A percentile compares a stretch with the other conserved stretches of the same genome.
Evolutionary conservation across 2,329 filamentous ascomycete species (phyloP).

Genomic region (Aspergillus fructus): DNA sequence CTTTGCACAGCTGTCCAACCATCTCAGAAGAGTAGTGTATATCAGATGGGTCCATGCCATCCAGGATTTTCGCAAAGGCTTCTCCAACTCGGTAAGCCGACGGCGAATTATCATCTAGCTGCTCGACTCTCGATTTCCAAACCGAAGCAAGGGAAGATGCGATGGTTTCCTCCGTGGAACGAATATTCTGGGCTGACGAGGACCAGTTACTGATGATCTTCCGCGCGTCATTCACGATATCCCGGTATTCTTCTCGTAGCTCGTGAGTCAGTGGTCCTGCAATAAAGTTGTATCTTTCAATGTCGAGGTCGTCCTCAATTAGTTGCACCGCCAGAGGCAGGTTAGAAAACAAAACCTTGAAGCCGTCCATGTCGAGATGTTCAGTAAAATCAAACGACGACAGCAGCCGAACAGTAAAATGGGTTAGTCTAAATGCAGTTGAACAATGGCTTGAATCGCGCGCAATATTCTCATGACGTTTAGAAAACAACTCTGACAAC

Average conservation of each 20-base stretch:
- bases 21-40: conserved; percentile 30
- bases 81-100: conserved; percentile 41
- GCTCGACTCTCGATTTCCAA: conserved; percentile 38
- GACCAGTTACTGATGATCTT: conserved; percentile 48
- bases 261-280: conserved; percentile 50
- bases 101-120: conserved; percentile 30
- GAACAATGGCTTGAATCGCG: conserved; percentile 71
- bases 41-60: conserved; percentile 28
- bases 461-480: conserved; percentile 34
- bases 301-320: conserved; percentile 59
- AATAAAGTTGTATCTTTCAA: conserved; percentile 56
- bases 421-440: conserved; percentile 70
- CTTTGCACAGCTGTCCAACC: conserved; percentile 35
- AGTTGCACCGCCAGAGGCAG: conserved; percentile 57
- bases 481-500: conserved; percentile 25
- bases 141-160: conserved; percentile 26
- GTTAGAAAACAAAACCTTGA: conserved; percentile 48
- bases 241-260: conserved; percentile 53
- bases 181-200: conserved; percentile 18
- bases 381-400: conserved; percentile 38
- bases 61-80: conserved; percentile 41
- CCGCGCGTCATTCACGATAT: conserved; percentile 54
- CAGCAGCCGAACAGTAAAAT: conserved; percentile 66
- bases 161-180: conserved; percentile 17
- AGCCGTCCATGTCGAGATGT: conserved; percentile 31